Conservation (phyloP, 305 asterid species). For the Rubia peregrina region DNA sequence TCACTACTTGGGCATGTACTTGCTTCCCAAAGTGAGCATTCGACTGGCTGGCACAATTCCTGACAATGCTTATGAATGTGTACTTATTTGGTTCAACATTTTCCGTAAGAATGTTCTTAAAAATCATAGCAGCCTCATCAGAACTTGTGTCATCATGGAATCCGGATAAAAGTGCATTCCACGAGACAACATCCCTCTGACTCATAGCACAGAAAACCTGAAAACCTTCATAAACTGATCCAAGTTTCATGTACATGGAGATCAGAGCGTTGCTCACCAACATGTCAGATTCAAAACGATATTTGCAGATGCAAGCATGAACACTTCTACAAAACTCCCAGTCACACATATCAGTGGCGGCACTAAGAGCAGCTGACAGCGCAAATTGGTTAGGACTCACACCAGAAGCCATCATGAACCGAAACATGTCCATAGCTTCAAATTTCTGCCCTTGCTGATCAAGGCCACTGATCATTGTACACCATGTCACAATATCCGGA, state of each 20-base stretch:
- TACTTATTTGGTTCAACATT: constrained; percentile 66
- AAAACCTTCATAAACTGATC: constrained; percentile 44
- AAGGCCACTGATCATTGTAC: constrained; percentile 60
- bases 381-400: constrained; percentile 69
- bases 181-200: constrained; percentile 51
- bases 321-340: constrained; percentile 49
- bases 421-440: constrained; percentile 59
- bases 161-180: constrained; percentile 79
- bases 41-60: constrained; percentile 55
- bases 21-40: constrained; percentile 56
- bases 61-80: constrained; percentile 61
- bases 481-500: constrained; percentile 81
- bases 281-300: constrained; percentile 47
- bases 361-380: constrained; percentile 54
- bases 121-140: constrained; percentile 47
- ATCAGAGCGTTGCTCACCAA: constrained; percentile 64
- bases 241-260: constrained; percentile 73
- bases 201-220: constrained; percentile 46
- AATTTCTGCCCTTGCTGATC: constrained; percentile 64
- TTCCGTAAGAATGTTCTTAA: constrained; percentile 53
- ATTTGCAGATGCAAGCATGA: constrained; percentile 66
- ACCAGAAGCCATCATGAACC: constrained; percentile 53
- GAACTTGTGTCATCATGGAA: constrained; percentile 46
- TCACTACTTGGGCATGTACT: constrained; percentile 59
- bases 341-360: constrained; percentile 56